Evolutionary conservation across 257 asterid genomes (phyloP), one percentile per base, ranked within the genome.

Genomic region (Petunia secreta): DNA sequence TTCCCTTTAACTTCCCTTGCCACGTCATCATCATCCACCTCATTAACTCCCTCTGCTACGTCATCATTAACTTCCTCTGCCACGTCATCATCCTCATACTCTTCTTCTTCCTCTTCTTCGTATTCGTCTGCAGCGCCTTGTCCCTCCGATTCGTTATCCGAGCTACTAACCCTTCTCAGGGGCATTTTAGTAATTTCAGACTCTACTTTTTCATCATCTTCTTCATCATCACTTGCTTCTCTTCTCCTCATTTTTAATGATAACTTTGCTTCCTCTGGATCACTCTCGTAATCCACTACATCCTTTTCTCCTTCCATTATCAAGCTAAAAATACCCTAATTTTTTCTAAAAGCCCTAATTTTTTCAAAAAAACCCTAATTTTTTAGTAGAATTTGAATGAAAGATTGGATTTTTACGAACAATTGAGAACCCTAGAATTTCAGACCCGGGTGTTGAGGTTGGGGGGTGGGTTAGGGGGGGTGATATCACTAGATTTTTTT

Each of bases 151-250:
- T 92, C 98, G 53, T 82, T 92, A 34, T 91, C 97, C 4, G 92
- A 90, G 40, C 25, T 15, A 15, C 87, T 96, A 83, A 89, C 66
- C 79, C 89, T 86, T 68, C 89, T 88, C n/a, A 80, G 81, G 55
- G 84, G 80, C 37, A 82, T 85, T 16, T 78, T 92, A 66, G 85
- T 52, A 25, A 25, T 25, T 25, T 25, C 25, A 25, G 25, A 25
- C 74, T 82, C 65, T 78, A 85, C 75, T 59, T 83, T 16, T 63
- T 79, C 92, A 43, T 71, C 92, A 85, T 88, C 94, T 50, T 90
- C 97, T 14, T 91, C 98, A 13, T 94, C 98, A 80, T 93, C 98
- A 82, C 98, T 93, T 41, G 97, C 99, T 84, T 88, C 97, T 66
- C 97, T 88, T 87, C 99, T 83, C 86, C 98, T 88, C 92, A 90